Conservation (phyloP, 371 early-diverging fungal species). For the Blakeslea trispora region DNA sequence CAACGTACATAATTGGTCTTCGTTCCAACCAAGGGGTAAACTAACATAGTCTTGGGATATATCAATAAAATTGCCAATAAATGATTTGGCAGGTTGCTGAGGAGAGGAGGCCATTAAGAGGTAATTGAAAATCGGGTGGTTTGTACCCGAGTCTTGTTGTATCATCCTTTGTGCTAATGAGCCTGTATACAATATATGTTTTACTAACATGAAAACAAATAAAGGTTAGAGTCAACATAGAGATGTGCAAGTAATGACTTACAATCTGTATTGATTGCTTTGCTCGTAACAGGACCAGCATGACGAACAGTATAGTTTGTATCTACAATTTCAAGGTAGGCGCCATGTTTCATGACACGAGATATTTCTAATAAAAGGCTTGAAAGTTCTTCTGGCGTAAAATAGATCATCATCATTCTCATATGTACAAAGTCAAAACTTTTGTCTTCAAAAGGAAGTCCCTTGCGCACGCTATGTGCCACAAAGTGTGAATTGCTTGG, state of each 20-base stretch:
- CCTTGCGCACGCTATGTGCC: constrained; percentile 50
- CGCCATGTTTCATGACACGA: constrained; percentile 56
- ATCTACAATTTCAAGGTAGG: constrained; percentile 54
- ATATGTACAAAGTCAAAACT: constrained; percentile 60
- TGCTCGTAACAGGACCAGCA: constrained; percentile 47
- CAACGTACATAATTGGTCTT: constrained; percentile 26
- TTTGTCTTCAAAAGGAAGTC: constrained; percentile 54
- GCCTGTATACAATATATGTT: not conserved
- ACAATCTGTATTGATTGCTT: constrained; percentile 39
- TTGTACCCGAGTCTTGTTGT: constrained; percentile 17
- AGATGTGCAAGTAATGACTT: constrained; percentile 20
- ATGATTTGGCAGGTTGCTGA: constrained; percentile 6
- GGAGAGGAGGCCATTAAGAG: constrained; percentile 22
- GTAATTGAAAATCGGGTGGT: constrained; percentile 38
- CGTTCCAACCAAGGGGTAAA: constrained; percentile 37
- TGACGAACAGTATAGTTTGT: constrained; percentile 50
- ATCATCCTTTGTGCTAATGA: not conserved
- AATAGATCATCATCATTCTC: constrained; percentile 44
- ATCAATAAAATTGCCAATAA: constrained; percentile 32
- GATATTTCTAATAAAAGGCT: constrained; percentile 35
- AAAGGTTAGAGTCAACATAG: constrained; percentile 3
- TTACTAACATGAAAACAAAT: not conserved
- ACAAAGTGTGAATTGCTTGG: constrained; percentile 57
- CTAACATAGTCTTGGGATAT: constrained; percentile 31
- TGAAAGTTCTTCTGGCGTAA: constrained; percentile 41